phyloP scores from a whole-genome alignment of 1,284 basidiomycete genomes.

The Cryptococcus maquisensis region DNA sequence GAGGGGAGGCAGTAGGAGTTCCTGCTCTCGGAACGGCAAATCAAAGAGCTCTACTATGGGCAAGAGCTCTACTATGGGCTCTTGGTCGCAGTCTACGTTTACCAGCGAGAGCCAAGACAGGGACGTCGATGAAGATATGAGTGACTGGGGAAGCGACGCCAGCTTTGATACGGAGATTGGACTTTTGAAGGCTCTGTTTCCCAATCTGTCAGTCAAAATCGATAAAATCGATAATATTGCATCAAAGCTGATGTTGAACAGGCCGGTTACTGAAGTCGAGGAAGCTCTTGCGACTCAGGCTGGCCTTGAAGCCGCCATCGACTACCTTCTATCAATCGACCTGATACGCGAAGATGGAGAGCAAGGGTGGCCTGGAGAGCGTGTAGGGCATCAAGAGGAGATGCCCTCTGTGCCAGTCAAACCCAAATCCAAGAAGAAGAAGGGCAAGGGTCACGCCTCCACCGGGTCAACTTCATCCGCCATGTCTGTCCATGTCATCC shows the following conservation, averaged over 20 bases:
- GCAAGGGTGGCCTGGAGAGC: conserved; percentile 34
- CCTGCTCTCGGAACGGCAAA: not conserved
- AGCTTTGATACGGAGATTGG: conserved; percentile 6
- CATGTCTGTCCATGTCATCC: not conserved
- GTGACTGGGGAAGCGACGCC: conserved; percentile 1
- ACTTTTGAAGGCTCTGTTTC: not conserved
- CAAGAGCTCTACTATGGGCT: too few relatives aligned
- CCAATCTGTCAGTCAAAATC: not conserved
- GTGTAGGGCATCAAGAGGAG: conserved; percentile 1
- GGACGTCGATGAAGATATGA: not conserved
- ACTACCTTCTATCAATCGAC: conserved; percentile 41
- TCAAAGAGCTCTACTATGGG: not conserved
- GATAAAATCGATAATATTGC: not conserved
- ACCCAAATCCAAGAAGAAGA: not conserved
- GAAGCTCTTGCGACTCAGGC: conserved; percentile 23
- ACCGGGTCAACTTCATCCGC: not conserved
- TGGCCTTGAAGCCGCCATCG: conserved; percentile 30
- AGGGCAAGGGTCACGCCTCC: not conserved
- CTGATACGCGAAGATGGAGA: conserved; percentile 31
- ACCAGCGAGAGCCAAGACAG: not conserved
- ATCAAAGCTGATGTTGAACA: not conserved
- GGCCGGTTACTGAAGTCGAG: conserved; percentile 5
- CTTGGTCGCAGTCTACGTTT: conserved; percentile 36
- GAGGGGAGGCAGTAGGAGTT: too few relatives aligned
- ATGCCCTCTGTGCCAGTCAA: not conserved